Base-by-base conservation (phyloP, 352 stramenopile genomes). In the Globisporangium lucens region DNA sequence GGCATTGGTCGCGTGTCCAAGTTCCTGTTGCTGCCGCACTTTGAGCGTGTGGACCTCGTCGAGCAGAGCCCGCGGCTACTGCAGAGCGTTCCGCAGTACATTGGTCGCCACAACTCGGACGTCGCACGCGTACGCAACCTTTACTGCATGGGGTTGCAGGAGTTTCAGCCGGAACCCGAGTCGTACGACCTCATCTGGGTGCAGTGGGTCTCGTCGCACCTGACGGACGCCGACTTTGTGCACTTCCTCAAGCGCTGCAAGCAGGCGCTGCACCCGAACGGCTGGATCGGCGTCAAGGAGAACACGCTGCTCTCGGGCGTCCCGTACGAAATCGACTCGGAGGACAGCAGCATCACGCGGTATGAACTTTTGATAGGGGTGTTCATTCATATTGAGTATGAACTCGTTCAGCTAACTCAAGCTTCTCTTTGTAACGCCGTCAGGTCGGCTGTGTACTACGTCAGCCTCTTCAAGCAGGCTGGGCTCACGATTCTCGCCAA, bases 181-280 rank as follows among this genome's bases (percentile, higher is more conserved):
- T 90, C 71, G 46, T 99, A 99, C 81, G 91, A 98, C 77, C 80
- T 99, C 58, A 93, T 99, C 68, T 99, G 97, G 95, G 90, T 98
- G 68, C 97, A 99, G 77, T 99, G 97, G 97, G 92, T 98, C 53
- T 84, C 98, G 17, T 89, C 91, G 41, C 97, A 99, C 76, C 77
- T 99, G 38, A 98, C 93, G 2, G 97, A 99, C 76, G 70, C 93
- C 17, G 96, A 99, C 75, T 92, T 98, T 38, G 85, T 99, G 47
- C 68, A 75, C 33, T 98, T 98, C 69, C 75, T 99, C 35, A 83
- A 87, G 67, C 76, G 94, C 59, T 98, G 93, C 76, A 86, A 87
- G 63, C 64, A 70, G n/a, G 78, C 80, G n/a, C 73, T 91, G 8
- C 81, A 68, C 9, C 73, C 82, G 0, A 75, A 82, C 46, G 80